These are phyloP conservation scores for Clitopilus passeckerianus DNA, from an alignment of 768 basidiomycete species.

Conservation along the genomic window DNA sequence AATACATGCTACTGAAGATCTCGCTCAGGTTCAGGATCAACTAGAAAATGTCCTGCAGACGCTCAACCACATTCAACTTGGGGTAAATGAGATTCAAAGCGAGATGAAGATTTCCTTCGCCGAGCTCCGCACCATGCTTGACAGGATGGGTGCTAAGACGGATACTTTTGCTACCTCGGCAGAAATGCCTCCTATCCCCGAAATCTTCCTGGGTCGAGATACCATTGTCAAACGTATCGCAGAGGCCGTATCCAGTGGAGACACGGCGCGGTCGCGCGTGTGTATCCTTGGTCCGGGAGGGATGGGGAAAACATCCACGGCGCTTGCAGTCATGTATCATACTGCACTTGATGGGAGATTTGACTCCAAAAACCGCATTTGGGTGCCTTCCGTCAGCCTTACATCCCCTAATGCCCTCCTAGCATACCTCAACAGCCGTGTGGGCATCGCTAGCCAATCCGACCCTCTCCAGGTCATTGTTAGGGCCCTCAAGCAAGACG, in stretches of 20 bases:
- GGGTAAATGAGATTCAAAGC: not conserved
- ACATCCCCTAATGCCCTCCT: not conserved
- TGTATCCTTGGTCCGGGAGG: slow-evolving; percentile 79
- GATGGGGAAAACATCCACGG: slow-evolving; percentile 50
- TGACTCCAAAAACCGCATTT: not conserved
- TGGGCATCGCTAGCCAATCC: not conserved
- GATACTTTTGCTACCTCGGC: not conserved
- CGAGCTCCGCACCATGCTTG: not conserved
- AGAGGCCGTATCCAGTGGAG: not conserved
- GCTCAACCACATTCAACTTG: not conserved
- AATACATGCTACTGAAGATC: not conserved
- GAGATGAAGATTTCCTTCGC: not conserved
- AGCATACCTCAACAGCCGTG: not conserved
- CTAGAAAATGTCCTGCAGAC: not conserved
- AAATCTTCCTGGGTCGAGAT: not conserved
- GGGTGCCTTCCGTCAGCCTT: not conserved
- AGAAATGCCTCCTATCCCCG: not conserved
- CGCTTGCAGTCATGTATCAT: slow-evolving; percentile 1
- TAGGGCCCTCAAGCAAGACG: not conserved
- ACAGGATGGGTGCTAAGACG: not conserved
- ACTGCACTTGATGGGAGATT: slow-evolving; percentile 7
- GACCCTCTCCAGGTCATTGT: not conserved
- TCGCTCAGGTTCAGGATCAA: not conserved
- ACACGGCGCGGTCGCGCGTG: slow-evolving; percentile 47
- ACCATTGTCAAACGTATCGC: not conserved